phyloP scores from a whole-genome alignment of 352 stramenopile genomes.

The Salisapilia sapeloensis region DNA sequence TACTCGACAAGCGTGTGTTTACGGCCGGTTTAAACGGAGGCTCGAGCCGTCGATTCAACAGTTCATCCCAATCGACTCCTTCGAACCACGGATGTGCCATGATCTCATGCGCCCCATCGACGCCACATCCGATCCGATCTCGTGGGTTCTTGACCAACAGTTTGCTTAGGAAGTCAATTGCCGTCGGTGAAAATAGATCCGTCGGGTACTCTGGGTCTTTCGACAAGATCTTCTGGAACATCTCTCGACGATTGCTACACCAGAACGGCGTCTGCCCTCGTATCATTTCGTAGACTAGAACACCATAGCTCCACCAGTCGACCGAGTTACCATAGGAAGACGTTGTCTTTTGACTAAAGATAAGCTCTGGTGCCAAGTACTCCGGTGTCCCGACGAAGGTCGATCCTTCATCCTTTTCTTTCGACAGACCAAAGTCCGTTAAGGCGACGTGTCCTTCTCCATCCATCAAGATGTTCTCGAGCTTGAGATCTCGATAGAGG shows the following conservation, averaged over 20 bases:
- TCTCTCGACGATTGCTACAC: slow-evolving; percentile 67
- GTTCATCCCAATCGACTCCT: slow-evolving; percentile 57
- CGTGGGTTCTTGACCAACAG: slow-evolving; percentile 62
- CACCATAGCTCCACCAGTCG: slow-evolving; percentile 79
- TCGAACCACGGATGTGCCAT: slow-evolving; percentile 72
- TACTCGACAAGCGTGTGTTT: slow-evolving; percentile 7
- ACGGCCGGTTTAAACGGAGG: slow-evolving; percentile 53
- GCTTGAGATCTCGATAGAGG: slow-evolving; percentile 81
- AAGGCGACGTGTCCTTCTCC: slow-evolving; percentile 68
- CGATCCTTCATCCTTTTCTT: slow-evolving; percentile 68
- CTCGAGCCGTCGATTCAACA: slow-evolving; percentile 41
- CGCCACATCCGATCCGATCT: slow-evolving; percentile 40
- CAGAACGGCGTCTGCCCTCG: slow-evolving; percentile 67
- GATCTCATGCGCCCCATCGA: slow-evolving; percentile 50
- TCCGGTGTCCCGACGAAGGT: slow-evolving; percentile 75
- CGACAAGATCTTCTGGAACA: slow-evolving; percentile 77
- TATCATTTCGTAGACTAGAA: slow-evolving; percentile 83
- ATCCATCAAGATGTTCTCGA: slow-evolving; percentile 84
- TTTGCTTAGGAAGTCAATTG: slow-evolving; percentile 44
- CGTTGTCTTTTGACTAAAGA: slow-evolving; percentile 50
- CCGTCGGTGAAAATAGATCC: slow-evolving; percentile 44
- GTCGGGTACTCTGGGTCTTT: slow-evolving; percentile 43
- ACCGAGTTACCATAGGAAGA: slow-evolving; percentile 74
- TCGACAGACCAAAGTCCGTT: slow-evolving; percentile 79
- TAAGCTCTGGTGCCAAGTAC: slow-evolving; percentile 69